These are phyloP conservation scores for Naegleria lovaniensis DNA, from an alignment of 208 protist species.

Conservation along the genomic window DNA sequence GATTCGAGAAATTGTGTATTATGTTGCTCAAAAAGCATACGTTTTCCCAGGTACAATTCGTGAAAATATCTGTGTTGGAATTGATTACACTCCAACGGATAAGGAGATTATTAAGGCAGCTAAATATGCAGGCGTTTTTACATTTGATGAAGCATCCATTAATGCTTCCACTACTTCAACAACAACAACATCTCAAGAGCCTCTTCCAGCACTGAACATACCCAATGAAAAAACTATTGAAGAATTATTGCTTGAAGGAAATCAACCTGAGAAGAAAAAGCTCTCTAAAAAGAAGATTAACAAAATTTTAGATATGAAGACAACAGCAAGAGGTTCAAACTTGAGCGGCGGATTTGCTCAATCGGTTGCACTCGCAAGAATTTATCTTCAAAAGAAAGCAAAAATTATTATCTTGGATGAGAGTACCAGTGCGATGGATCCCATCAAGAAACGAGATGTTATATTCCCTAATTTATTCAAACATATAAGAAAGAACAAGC, in stretches of 20 bases:
- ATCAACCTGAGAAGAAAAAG: neutral
- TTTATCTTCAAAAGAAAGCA: constrained; percentile 4
- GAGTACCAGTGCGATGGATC: constrained; percentile 26
- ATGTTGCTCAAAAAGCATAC: constrained; percentile 29
- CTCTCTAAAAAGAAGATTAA: neutral
- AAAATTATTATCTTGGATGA: constrained; percentile 28
- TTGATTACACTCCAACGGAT: neutral
- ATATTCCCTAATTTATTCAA: constrained; percentile 28
- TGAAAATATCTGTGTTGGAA: constrained; percentile 29
- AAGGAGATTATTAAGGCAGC: constrained; percentile 24
- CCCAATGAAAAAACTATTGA: neutral
- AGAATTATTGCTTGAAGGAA: neutral
- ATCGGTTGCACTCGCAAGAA: constrained; percentile 25
- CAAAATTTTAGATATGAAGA: constrained; percentile 16
- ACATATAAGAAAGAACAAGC: neutral
- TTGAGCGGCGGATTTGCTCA: constrained; percentile 30
- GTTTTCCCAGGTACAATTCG: constrained; percentile 24
- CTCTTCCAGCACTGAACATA: neutral
- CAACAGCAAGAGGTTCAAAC: neutral
- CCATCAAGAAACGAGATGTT: constrained; percentile 25
- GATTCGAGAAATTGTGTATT: constrained; percentile 14
- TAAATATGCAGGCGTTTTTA: constrained; percentile 21
- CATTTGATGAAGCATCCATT: constrained; percentile 13
- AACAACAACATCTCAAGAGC: neutral
- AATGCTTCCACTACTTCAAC: neutral